phyloP scores from a whole-genome alignment of 768 basidiomycete species.

The Suillus alpinus region DNA sequence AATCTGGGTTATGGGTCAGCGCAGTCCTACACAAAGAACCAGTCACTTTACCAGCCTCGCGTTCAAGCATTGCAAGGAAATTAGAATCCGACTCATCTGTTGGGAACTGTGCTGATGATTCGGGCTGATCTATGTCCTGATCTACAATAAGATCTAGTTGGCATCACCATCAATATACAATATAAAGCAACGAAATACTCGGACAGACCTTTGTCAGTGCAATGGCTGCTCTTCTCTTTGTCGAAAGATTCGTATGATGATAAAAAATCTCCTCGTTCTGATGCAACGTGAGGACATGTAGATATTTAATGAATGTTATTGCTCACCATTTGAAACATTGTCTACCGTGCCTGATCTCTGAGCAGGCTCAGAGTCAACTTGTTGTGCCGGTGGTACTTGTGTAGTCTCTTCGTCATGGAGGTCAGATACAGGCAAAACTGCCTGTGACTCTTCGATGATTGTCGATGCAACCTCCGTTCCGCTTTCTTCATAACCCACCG shows the following conservation, averaged over 20 bases:
- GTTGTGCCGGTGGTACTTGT: slow-evolving; percentile 7
- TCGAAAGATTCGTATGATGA: neutral
- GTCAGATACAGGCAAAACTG: slow-evolving; percentile 10
- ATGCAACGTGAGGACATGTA: neutral
- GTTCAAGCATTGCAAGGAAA: slow-evolving; percentile 24
- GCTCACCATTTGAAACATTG: neutral
- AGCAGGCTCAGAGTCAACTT: slow-evolving; percentile 9
- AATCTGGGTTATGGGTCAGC: slow-evolving; percentile 17
- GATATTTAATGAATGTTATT: neutral
- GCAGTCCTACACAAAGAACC: neutral
- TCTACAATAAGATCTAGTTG: neutral
- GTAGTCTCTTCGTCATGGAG: slow-evolving; percentile 18
- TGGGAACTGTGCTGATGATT: slow-evolving; percentile 1
- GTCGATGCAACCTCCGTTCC: slow-evolving; percentile 17
- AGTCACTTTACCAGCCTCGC: slow-evolving; percentile 27
- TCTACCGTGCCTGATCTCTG: neutral
- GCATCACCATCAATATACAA: neutral
- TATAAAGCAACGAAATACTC: neutral
- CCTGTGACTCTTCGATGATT: slow-evolving; percentile 17
- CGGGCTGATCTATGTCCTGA: neutral
- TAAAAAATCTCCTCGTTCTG: neutral
- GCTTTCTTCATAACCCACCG: slow-evolving; percentile 18
- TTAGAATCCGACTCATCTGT: slow-evolving; percentile 29
- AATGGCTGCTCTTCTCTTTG: neutral
- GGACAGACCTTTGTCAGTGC: slow-evolving; percentile 3